Conservation (phyloP, 257 asterid species). For the Craterostigma plantagineum region DNA sequence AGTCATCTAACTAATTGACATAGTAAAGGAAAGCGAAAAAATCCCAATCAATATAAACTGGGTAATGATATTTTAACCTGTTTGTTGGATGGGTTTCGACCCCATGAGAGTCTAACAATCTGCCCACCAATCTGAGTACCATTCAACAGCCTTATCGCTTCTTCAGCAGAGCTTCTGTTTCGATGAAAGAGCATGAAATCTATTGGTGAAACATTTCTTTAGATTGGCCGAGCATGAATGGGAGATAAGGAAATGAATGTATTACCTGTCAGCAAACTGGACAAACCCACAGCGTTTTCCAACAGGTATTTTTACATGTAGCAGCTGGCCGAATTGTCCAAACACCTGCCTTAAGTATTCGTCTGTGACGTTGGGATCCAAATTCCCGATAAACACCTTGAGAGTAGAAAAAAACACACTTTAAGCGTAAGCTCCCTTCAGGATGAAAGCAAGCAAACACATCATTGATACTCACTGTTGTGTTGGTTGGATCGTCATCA, state of each 20-base stretch:
- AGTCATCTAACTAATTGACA: not conserved
- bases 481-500: slow-evolving; percentile 86
- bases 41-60: not conserved
- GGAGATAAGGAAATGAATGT: slow-evolving; percentile 1
- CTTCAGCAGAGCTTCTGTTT: slow-evolving; percentile 83
- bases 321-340: slow-evolving; percentile 58
- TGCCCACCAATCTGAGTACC: slow-evolving; percentile 79
- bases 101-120: slow-evolving; percentile 91
- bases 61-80: slow-evolving; percentile 27
- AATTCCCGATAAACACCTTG: slow-evolving; percentile 81
- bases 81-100: slow-evolving; percentile 81
- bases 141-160: slow-evolving; percentile 51
- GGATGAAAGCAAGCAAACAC: not conserved
- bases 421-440: not conserved
- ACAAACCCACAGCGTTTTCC: slow-evolving; percentile 98
- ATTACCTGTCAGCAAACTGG: slow-evolving; percentile 83
- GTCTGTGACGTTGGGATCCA: slow-evolving; percentile 68
- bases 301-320: slow-evolving; percentile 81
- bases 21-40: not conserved
- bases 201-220: not conserved
- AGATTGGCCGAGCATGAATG: not conserved
- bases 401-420: slow-evolving; percentile 10
- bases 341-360: slow-evolving; percentile 71
- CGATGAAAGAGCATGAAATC: too few relatives aligned
- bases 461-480: slow-evolving; percentile 53